Evolutionary conservation across 805 yeast genomes (phyloP), one percentile per base, ranked within the genome.

Genomic region (Starmerella sp.): DNA sequence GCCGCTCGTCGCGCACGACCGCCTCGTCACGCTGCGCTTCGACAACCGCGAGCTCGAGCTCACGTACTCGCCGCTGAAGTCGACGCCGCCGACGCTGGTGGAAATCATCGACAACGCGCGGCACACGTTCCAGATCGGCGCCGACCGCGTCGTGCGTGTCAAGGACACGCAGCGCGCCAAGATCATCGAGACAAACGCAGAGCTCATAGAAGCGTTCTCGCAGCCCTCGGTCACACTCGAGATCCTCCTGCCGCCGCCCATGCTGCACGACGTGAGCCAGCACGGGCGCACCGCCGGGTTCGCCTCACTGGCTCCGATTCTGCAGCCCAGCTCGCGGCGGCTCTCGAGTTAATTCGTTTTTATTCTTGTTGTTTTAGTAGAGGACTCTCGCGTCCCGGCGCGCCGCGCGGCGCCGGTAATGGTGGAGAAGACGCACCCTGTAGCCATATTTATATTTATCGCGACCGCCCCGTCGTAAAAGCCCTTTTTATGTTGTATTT

Each of bases 71-170:
- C 75, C 80, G 5, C 68, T 74, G 48, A 78, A 80, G 59, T 79
- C 84, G 46, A 84, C 95, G 0, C 84, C 95, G 6, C 97, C 97
- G 2, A 83, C 93, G 0, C 71, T 82, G 41, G 64, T 76, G 32
- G 97, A 90, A 68, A 69, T 90, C n/a, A 62, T 88, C 11, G 86
- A 84, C 54, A 89, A 88, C 65, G 88, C 87, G 14, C 80, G 79
- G 53, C 73, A 76, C 51, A 85, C 90, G 29, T 90, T 90, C 67
- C 76, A 78, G n/a, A 77, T 82, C 35, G 69, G 73, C 14, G 57
- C 63, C 8, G 68, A 68, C 53, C 62, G 66, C 22, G 67, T 70
- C 11, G 61, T 76, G 22, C 68, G 71, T 34, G 65, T 76, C 10
- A 63, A 69, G 54, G 66, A 74, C 61, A 51, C 60, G 30, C 65